Evolutionary conservation across 2,329 filamentous ascomycete genomes (phyloP).

Genomic region (Aspergillus uvarum): DNA sequence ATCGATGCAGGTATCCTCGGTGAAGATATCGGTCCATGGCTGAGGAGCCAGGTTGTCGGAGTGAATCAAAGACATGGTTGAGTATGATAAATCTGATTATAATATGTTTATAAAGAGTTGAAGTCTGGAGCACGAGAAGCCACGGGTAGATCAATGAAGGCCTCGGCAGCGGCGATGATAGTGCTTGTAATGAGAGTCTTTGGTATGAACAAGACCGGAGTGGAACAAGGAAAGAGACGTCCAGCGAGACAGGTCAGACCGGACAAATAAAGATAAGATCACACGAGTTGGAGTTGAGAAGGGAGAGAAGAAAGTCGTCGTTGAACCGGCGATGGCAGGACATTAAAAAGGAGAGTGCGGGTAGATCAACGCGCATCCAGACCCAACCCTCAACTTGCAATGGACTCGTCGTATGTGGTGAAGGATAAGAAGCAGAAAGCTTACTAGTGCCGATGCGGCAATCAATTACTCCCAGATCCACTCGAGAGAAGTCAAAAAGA

Average conservation of each 20-base stretch:
- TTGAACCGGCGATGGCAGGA: conserved; percentile 15
- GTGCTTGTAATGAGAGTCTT: conserved; percentile 8
- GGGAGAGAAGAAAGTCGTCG: conserved; percentile 16
- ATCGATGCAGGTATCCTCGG: conserved; percentile 67
- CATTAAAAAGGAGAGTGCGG: conserved; percentile 24
- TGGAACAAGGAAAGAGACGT: conserved; percentile 12
- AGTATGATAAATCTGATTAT: not conserved
- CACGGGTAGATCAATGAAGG: not conserved
- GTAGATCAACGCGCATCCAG: conserved; percentile 19
- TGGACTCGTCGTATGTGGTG: not conserved
- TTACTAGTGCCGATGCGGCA: conserved; percentile 3
- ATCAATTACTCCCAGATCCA: not conserved
- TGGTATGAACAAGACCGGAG: conserved; percentile 9
- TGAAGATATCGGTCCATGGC: conserved; percentile 52
- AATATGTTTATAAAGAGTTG: not conserved
- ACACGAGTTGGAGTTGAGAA: conserved; percentile 12
- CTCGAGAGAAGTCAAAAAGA: not conserved
- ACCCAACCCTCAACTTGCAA: not conserved
- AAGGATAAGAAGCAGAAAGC: not conserved
- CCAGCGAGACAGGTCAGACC: conserved; percentile 11
- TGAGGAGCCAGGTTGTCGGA: conserved; percentile 42
- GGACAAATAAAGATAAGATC: conserved; percentile 21
- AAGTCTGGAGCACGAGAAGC: not conserved
- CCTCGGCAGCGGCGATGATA: conserved; percentile 1
- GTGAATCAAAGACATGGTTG: conserved; percentile 36